A percentile compares a stretch with the other conserved stretches of the same genome.
phyloP scores from a whole-genome alignment of 257 asterid genomes.

The Cordia subcordata region DNA sequence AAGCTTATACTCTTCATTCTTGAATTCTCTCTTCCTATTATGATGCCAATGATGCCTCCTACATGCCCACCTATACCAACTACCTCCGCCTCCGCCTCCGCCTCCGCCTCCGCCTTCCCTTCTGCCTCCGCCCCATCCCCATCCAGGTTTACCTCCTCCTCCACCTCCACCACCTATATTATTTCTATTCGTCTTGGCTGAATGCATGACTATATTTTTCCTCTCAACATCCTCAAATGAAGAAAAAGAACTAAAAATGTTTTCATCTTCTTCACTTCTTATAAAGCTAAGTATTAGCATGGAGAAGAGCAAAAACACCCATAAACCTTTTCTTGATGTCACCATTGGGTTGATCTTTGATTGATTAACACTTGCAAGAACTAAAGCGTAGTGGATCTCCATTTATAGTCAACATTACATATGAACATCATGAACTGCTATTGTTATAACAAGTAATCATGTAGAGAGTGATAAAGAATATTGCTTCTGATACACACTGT shows the following conservation, averaged over 20 bases:
- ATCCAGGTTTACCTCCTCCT: background rate
- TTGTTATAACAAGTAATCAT: no score
- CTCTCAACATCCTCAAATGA: background rate
- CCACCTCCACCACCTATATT: conserved; percentile 19
- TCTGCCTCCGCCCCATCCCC: conserved; percentile 9
- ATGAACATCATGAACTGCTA: no score
- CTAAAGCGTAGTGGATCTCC: background rate
- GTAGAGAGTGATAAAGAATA: background rate
- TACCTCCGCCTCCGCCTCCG: conserved; percentile 41
- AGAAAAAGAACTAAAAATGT: background rate
- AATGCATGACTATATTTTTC: conserved; percentile 2
- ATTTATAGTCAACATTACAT: background rate
- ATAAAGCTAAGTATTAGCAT: background rate
- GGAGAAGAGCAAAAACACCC: background rate
- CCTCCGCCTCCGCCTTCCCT: conserved; percentile 8
- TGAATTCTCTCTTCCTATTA: conserved; percentile 1
- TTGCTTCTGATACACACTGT: background rate
- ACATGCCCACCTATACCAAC: conserved; percentile 43
- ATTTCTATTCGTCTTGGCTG: background rate
- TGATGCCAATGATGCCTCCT: conserved; percentile 8
- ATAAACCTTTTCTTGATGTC: conserved; percentile 9
- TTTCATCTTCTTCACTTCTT: conserved; percentile 12
- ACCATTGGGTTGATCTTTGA: conserved; percentile 12
- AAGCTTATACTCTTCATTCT: conserved; percentile 18
- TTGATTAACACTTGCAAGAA: background rate